phyloP scores from a whole-genome alignment of 768 basidiomycete genomes.

The Russula sp. region DNA sequence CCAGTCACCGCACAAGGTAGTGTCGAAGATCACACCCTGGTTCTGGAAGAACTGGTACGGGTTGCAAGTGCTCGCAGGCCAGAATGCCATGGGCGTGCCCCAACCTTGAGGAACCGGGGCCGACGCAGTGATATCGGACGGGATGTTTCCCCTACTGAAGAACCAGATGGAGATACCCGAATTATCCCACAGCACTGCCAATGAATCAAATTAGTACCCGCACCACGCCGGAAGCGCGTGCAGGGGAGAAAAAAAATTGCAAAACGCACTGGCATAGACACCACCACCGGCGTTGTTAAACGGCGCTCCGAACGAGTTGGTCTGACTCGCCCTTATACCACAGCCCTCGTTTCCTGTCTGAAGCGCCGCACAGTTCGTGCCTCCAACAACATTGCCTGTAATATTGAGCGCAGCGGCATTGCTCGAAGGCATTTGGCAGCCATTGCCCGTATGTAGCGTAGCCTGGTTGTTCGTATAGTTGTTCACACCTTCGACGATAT shows the following conservation, averaged over 20 bases:
- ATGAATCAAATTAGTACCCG: slow-evolving; percentile 17
- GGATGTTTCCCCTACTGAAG: slow-evolving; percentile 69
- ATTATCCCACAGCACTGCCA: slow-evolving; percentile 65
- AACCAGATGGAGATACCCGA: slow-evolving; percentile 74
- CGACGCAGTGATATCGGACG: slow-evolving; percentile 63
- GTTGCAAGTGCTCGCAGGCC: slow-evolving; percentile 67
- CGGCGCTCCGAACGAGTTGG: slow-evolving; percentile 68
- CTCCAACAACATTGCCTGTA: slow-evolving; percentile 57
- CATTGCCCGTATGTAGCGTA: slow-evolving; percentile 70
- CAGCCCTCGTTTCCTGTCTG: slow-evolving; percentile 77
- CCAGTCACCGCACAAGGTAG: slow-evolving; percentile 90
- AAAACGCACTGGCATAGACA: slow-evolving; percentile 75
- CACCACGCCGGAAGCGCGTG: neutral
- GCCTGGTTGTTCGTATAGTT: slow-evolving; percentile 77
- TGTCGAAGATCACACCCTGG: slow-evolving; percentile 78
- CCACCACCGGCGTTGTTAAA: slow-evolving; percentile 86
- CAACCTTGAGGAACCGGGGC: slow-evolving; percentile 63
- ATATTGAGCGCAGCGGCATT: slow-evolving; percentile 44
- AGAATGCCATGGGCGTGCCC: slow-evolving; percentile 72
- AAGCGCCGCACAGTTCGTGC: slow-evolving; percentile 62
- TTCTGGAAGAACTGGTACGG: slow-evolving; percentile 73
- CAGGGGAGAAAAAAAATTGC: slow-evolving; percentile 28
- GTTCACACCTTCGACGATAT: slow-evolving; percentile 79
- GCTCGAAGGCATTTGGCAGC: slow-evolving; percentile 54
- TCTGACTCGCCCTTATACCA: slow-evolving; percentile 55